A percentile compares a stretch with the other conserved stretches of the same genome.
These are phyloP conservation scores for Colletotrichum liaoningense DNA, from an alignment of 2,329 filamentous ascomycete genomes.

Conservation along the genomic window DNA sequence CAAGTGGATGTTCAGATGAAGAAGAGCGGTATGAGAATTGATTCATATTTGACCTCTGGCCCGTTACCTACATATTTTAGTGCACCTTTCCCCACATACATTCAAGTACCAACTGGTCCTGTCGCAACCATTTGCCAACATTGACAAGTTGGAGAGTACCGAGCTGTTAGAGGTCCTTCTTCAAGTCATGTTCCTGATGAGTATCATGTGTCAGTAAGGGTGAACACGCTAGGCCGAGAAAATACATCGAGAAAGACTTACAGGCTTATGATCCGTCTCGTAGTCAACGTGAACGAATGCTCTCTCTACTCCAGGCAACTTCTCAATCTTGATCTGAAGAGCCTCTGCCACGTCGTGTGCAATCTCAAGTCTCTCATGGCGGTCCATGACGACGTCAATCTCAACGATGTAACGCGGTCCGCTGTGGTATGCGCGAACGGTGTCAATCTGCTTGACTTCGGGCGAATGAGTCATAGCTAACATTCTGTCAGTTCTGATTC, in stretches of 20 bases:
- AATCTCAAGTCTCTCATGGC: constrained; percentile 75
- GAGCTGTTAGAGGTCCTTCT: no score
- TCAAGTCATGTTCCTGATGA: no score
- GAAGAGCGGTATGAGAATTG: no score
- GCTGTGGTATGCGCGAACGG: constrained; percentile 92
- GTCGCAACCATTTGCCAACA: no score
- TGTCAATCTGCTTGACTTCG: constrained; percentile 87
- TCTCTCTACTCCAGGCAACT: constrained; percentile 88
- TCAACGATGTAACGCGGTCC: constrained; percentile 92
- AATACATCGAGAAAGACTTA: neutral
- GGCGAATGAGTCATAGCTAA: constrained; percentile 83
- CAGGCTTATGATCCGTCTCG: constrained; percentile 94
- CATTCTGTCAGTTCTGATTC: neutral
- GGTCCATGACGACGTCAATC: constrained; percentile 95
- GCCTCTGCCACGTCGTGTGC: constrained; percentile 96
- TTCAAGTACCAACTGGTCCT: no score
- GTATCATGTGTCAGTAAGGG: no score
- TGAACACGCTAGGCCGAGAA: no score
- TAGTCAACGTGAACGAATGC: constrained; percentile 98
- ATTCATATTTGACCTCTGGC: no score
- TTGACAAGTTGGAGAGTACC: no score
- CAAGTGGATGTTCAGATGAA: no score
- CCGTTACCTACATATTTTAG: no score
- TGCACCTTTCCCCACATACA: no score
- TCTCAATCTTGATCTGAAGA: constrained; percentile 93